phyloP scores from a whole-genome alignment of 1,284 basidiomycete genomes.

The Violaceomyces palustris region DNA sequence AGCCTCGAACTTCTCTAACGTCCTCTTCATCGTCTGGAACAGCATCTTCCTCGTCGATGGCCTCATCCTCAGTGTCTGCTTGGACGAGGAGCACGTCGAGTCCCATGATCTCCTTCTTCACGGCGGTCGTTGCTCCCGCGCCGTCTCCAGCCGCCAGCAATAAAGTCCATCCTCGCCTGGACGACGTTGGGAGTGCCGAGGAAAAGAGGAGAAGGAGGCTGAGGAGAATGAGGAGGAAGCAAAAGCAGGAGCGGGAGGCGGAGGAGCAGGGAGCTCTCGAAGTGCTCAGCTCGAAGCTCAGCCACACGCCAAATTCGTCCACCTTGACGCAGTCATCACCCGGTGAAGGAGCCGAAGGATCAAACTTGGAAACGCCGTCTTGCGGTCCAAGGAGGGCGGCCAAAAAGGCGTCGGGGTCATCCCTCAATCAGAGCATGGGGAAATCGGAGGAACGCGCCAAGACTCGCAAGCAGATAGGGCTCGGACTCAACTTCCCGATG shows the following conservation, averaged over 20 bases:
- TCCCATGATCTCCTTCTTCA: conserved; percentile 36
- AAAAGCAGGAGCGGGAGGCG: background rate
- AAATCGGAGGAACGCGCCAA: background rate
- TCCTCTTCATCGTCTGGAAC: too few species aligned
- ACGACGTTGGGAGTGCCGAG: conserved; percentile 35
- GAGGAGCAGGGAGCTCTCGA: conserved; percentile 2
- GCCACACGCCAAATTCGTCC: conserved; percentile 7
- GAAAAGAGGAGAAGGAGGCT: conserved; percentile 32
- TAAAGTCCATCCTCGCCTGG: conserved; percentile 27
- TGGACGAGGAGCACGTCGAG: conserved; percentile 29
- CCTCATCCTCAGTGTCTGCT: too few species aligned
- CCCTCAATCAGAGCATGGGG: conserved; percentile 5
- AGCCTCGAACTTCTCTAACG: too few species aligned
- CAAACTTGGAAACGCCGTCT: too few species aligned
- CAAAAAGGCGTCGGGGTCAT: too few species aligned
- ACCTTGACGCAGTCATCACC: conserved; percentile 8
- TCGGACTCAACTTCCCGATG: conserved; percentile 25
- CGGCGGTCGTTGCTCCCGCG: conserved; percentile 23
- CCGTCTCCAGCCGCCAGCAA: conserved; percentile 14
- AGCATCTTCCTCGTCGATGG: too few species aligned
- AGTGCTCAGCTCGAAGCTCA: background rate
- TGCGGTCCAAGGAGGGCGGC: too few species aligned
- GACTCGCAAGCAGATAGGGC: conserved; percentile 16
- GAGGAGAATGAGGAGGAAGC: conserved; percentile 20
- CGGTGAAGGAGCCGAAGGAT: too few species aligned